Conservation (phyloP, 2,329 filamentous ascomycete species). For the Whalleya microplaca region DNA sequence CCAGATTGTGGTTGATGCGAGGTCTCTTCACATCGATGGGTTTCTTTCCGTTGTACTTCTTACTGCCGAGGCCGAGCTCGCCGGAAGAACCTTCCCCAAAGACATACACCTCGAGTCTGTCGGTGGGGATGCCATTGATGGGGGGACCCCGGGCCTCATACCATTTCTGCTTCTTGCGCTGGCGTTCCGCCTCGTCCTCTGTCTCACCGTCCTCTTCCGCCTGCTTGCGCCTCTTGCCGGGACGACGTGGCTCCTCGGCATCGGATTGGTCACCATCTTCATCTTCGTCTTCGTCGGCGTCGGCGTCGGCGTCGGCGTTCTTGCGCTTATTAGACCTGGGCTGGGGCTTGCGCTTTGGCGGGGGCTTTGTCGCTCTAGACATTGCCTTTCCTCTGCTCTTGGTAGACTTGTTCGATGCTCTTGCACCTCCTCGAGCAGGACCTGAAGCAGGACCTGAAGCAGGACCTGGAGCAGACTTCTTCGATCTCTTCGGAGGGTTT, state of each 20-base stretch:
- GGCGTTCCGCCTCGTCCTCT: too few species aligned
- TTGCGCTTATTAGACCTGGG: conserved; percentile 11
- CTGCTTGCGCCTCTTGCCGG: too few species aligned
- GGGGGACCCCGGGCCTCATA: background rate
- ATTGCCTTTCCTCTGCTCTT: conserved; percentile 14
- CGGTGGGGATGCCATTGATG: conserved; percentile 30
- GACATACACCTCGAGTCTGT: conserved; percentile 49
- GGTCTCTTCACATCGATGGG: conserved; percentile 70
- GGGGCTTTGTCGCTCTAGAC: background rate
- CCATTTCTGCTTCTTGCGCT: background rate
- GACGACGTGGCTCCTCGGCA: conserved; percentile 3
- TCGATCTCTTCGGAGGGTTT: conserved; percentile 1
- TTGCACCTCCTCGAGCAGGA: too few species aligned
- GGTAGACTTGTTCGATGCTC: too few species aligned
- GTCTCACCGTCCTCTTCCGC: background rate
- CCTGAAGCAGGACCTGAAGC: too few species aligned
- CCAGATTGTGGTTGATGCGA: conserved; percentile 65
- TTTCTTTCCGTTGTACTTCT: conserved; percentile 52
- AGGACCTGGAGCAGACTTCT: too few species aligned
- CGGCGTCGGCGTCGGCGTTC: conserved; percentile 10
- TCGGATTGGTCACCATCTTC: too few species aligned
- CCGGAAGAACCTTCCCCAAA: conserved; percentile 63
- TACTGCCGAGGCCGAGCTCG: conserved; percentile 69
- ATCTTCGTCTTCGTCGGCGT: conserved; percentile 3
- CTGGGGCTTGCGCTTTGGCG: background rate